Base-by-base conservation (phyloP, 441 rosid genomes). In the Melastoma candidum region DNA sequence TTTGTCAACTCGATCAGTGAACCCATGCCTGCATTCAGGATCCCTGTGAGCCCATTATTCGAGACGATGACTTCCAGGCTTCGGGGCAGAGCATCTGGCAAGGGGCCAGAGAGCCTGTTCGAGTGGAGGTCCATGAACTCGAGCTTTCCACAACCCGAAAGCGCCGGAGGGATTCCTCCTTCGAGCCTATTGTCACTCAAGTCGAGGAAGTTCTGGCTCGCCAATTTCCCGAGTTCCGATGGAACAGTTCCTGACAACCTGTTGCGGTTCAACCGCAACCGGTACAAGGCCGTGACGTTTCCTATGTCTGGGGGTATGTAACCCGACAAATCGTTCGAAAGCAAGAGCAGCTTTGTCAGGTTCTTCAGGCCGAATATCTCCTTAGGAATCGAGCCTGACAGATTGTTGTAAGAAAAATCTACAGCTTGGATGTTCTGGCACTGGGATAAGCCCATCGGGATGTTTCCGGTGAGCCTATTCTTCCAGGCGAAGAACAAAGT, bases 111-210 rank as follows among this genome's bases (percentile, higher is more conserved):
- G 45, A 64, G 58, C 9, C 68, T 49, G 47, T 64, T 64, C 1
- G 59, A 59, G 22, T 58, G 63, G 54, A 64, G 46, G 44, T 64
- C 68, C 6, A 58, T 8, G 13, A 58, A 58, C 50, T 58, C 59
- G 39, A 64, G 63, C 43, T 48, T 64, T 17, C 41, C 26, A n/a
- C 63, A 64, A 22, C 59, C 63, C 0, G 24, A 47, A 11, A 64
- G 46, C 11, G 63, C 13, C 13, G 53, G 68, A 64, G 68, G 68
- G n/a, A 64, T 64, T 44, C 47, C 49, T 11, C 68, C 68, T 22
- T 47, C 17, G 8, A 58, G 26, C 47, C 25, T 47, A 39, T 64
- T 64, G 45, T 51, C 11, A 44, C 63, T 46, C n/a, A 60, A 43
- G 51, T 60, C 57, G 12, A 60, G 50, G 49, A 60, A 60, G 46